A percentile compares a stretch with the other conserved stretches of the same genome.
Conservation (phyloP, 352 stramenopile species). For the Achlya hypogyna region DNA sequence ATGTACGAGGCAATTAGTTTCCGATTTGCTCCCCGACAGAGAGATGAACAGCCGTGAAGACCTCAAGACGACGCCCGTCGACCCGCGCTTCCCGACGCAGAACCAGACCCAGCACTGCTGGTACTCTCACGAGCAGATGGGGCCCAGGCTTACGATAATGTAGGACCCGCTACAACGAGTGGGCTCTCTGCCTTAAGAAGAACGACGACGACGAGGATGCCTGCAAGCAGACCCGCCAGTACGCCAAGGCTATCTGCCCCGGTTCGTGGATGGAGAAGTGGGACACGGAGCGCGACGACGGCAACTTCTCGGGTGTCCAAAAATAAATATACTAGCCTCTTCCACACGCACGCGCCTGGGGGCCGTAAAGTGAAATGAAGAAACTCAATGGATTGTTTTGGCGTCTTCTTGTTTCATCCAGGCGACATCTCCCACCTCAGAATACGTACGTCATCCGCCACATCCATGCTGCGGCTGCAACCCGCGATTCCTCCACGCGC, state of each 20-base stretch:
- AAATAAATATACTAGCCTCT: slow-evolving; percentile 18
- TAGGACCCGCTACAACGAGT: slow-evolving; percentile 95
- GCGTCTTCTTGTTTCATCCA: not conserved
- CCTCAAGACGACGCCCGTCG: slow-evolving; percentile 56
- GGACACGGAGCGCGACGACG: slow-evolving; percentile 75
- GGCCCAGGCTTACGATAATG: not conserved
- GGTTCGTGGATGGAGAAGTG: slow-evolving; percentile 68
- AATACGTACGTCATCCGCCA: too few relatives aligned
- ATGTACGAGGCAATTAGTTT: slow-evolving; percentile 20
- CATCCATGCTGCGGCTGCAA: too few relatives aligned
- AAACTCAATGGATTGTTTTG: not conserved
- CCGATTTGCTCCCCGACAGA: slow-evolving; percentile 13
- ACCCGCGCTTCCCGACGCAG: slow-evolving; percentile 80
- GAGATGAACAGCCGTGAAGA: slow-evolving; percentile 16
- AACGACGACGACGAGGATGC: slow-evolving; percentile 90
- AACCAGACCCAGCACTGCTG: slow-evolving; percentile 86
- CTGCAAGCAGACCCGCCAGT: slow-evolving; percentile 74
- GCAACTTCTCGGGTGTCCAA: slow-evolving; percentile 72
- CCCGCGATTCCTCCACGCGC: too few relatives aligned
- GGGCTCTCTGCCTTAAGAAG: slow-evolving; percentile 93
- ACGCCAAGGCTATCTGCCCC: slow-evolving; percentile 65
- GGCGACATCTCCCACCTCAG: not conserved
- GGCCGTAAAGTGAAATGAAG: not conserved
- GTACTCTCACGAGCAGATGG: slow-evolving; percentile 23
- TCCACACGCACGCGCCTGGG: not conserved